A percentile compares a stretch with the other conserved stretches of the same genome.
Conservation (phyloP, 73 alveolate genomes). For the Diophrys appendiculata region DNA sequence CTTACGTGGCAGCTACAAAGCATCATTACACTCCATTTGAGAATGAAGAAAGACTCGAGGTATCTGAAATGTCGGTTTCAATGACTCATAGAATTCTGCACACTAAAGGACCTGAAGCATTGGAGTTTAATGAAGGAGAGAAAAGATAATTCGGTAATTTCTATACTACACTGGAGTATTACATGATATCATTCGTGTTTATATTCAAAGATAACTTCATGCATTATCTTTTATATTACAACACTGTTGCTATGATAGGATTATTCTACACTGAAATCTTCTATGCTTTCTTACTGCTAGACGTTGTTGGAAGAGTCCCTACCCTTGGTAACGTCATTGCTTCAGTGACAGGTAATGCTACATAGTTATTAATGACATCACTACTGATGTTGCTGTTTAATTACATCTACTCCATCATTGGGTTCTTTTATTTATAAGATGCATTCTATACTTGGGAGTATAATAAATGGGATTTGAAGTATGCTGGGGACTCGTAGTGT, state of each 20-base stretch:
- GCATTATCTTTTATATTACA: conserved; percentile 47
- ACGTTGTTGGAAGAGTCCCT: conserved; percentile 33
- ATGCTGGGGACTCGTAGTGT: conserved; percentile 60
- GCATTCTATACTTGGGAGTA: conserved; percentile 16
- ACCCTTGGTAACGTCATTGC: conserved; percentile 10
- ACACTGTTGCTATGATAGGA: conserved; percentile 40
- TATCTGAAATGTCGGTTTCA: conserved; percentile 37
- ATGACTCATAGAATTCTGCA: conserved; percentile 25
- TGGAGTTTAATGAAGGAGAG: conserved; percentile 34
- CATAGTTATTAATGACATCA: conserved; percentile 1
- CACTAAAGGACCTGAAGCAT: neutral
- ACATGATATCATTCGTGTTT: conserved; percentile 32
- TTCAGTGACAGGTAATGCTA: conserved; percentile 14
- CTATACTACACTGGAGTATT: conserved; percentile 36
- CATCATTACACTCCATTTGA: conserved; percentile 5
- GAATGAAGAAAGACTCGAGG: conserved; percentile 44
- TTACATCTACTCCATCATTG: conserved; percentile 41
- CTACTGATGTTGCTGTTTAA: conserved; percentile 19
- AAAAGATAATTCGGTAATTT: conserved; percentile 46
- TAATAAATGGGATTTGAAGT: conserved; percentile 21
- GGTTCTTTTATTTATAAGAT: conserved; percentile 51
- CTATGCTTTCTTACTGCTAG: conserved; percentile 51
- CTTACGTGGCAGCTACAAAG: neutral
- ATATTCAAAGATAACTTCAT: conserved; percentile 45
- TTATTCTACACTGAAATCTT: conserved; percentile 24